These are phyloP conservation scores for Aspergillus avenaceus DNA, from an alignment of 495 filamentous ascomycete genomes.

Conservation along the genomic window DNA sequence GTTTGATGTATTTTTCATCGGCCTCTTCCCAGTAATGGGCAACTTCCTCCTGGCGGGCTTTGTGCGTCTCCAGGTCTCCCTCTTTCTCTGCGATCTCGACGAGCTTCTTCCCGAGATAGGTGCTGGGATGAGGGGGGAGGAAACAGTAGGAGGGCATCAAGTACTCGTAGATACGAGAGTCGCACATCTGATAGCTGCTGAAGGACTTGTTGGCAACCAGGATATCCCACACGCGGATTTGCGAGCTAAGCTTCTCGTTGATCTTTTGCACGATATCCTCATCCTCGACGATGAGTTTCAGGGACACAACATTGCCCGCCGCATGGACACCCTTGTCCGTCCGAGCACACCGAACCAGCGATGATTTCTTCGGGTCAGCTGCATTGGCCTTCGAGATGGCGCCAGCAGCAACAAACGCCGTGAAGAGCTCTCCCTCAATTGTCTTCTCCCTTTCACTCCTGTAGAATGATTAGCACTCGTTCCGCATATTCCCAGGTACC, in stretches of 20 bases:
- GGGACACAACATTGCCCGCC: constrained; percentile 89
- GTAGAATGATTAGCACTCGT: constrained; percentile 32
- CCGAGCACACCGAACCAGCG: constrained; percentile 85
- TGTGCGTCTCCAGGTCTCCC: constrained; percentile 62
- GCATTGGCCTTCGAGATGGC: constrained; percentile 97
- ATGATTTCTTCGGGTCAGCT: constrained; percentile 92
- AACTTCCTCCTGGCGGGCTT: constrained; percentile 69
- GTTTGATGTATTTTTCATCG: constrained; percentile 70
- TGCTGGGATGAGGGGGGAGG: constrained; percentile 84
- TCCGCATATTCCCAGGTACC: too few species aligned
- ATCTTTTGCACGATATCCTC: constrained; percentile 82
- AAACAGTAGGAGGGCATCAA: constrained; percentile 88
- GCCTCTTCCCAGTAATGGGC: constrained; percentile 74
- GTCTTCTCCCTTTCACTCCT: constrained; percentile 68
- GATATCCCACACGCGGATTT: constrained; percentile 93
- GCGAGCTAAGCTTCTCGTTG: constrained; percentile 75
- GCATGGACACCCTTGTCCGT: constrained; percentile 99
- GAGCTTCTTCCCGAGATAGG: constrained; percentile 76
- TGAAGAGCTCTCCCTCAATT: constrained; percentile 95
- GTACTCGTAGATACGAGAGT: constrained; percentile 94
- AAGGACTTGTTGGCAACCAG: constrained; percentile 79
- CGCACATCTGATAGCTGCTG: constrained; percentile 87
- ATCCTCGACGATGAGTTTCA: constrained; percentile 95
- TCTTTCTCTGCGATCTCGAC: constrained; percentile 65
- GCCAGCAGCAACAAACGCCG: constrained; percentile 80